These are phyloP conservation scores for Lachancea meyersii DNA, from an alignment of 805 yeast species.

Conservation along the genomic window DNA sequence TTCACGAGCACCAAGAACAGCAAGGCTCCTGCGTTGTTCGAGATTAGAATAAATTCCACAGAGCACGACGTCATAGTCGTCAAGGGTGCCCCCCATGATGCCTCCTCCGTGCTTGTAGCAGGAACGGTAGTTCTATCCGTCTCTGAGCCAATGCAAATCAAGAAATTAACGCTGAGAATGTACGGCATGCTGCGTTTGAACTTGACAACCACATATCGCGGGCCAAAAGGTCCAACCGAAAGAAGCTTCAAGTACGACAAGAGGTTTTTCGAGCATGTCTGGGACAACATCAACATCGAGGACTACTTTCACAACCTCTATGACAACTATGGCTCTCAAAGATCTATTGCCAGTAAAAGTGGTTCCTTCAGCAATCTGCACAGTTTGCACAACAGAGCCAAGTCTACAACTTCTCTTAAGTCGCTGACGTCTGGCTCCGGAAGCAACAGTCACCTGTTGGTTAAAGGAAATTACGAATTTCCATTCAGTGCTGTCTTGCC, in stretches of 20 bases:
- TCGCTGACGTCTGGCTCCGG: slow-evolving; percentile 27
- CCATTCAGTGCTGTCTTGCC: slow-evolving; percentile 84
- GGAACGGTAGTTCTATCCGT: slow-evolving; percentile 77
- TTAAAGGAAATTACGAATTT: slow-evolving; percentile 79
- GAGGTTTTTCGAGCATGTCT: slow-evolving; percentile 64
- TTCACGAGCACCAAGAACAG: slow-evolving; percentile 21
- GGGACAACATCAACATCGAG: slow-evolving; percentile 64
- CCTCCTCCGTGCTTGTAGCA: slow-evolving; percentile 64
- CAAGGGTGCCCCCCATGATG: slow-evolving; percentile 72
- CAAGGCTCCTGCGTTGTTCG: slow-evolving; percentile 39
- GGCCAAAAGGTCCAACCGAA: slow-evolving; percentile 40
- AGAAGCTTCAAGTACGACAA: slow-evolving; percentile 51
- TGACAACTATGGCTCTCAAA: slow-evolving; percentile 18
- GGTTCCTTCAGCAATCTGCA: slow-evolving; percentile 20
- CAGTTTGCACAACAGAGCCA: slow-evolving; percentile 28
- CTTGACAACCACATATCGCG: slow-evolving; percentile 51
- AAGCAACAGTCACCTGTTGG: slow-evolving; percentile 38
- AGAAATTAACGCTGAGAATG: slow-evolving; percentile 55
- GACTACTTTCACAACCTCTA: slow-evolving; percentile 33
- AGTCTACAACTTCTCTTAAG: slow-evolving; percentile 32
- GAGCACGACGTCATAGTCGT: slow-evolving; percentile 77
- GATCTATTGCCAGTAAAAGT: slow-evolving; percentile 15
- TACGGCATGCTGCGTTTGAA: slow-evolving; percentile 61
- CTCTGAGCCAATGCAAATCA: slow-evolving; percentile 66
- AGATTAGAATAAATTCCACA: slow-evolving; percentile 52